Base-by-base conservation (phyloP, 306 rosid species). In the Vigna trinervia region DNA sequence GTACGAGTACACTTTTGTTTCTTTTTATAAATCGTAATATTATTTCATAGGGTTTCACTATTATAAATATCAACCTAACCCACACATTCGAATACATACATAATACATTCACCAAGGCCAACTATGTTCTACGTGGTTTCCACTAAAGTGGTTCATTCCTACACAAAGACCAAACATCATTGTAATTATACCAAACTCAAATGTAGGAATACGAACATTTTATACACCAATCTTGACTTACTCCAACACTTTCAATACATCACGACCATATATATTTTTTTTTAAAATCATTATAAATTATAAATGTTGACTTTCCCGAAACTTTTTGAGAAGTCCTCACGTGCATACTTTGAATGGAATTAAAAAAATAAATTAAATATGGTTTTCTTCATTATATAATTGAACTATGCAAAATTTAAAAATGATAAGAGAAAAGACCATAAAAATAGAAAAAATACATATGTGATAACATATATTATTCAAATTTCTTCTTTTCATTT, bases 91-190 rank as follows among this genome's bases (percentile, higher is more conserved):
- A 3, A 32, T 32, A 28, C 19, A 2, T 28, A 2, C 30, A 23
- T 28, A 28, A 28, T 28, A 30, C 34, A 4, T 30, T 30, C 38
- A 34, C 38, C 6, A 34, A 34, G 6, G 38, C 38, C 38, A 34
- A 5, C 38, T 34, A 4, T 34, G 7, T 34, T 1, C 6, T 34
- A 34, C 34, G 68, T 50, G 56, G 72, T 50, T 50, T 43, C 79
- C 71, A 75, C 52, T 32, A 75, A 14, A 36, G 28, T 63, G 9
- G 28, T 12, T 63, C 61, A 52, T 67, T 10, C 69, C 36, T n/a
- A 13, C 15, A 9, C 46, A 41, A 9, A 41, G 3, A 20, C 71
- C 53, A 66, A 66, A 43, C 15, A 1, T 53, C 30, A 64, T 39
- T 64, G 11, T 38, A 38, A 39, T 17, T 2, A 10, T n/a, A 64